Percentiles rank a stretch among this genome's conserved stretches.
Conservation (phyloP, 495 filamentous ascomycete genomes). For the Aspergillus carlsbadensis region DNA sequence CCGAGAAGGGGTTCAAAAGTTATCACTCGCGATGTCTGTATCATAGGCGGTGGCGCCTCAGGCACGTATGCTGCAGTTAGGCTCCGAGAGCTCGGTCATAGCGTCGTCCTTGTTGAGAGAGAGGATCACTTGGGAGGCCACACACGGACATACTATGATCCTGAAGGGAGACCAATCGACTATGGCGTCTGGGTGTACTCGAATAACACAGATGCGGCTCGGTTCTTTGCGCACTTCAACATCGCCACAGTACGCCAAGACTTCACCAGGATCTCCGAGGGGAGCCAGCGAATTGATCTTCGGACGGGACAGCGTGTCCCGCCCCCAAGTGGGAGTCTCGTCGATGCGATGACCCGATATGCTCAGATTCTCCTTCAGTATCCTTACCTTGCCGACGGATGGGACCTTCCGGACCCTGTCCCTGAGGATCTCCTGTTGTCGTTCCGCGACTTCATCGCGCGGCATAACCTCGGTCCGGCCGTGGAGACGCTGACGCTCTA, state of each 20-base stretch:
- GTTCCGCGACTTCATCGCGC: constrained; percentile 43
- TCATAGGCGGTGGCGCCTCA: constrained; percentile 48
- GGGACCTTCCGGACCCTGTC: constrained; percentile 42
- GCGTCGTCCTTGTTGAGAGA: constrained; percentile 45
- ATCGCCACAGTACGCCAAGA: constrained; percentile 20
- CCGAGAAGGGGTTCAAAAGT: neutral
- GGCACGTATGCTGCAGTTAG: constrained; percentile 47
- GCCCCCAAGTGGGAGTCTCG: constrained; percentile 4
- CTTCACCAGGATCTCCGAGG: constrained; percentile 19
- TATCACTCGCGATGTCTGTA: constrained; percentile 35
- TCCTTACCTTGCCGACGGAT: constrained; percentile 39
- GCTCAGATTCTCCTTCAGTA: constrained; percentile 32
- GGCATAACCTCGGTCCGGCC: constrained; percentile 30
- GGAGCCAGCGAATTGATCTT: constrained; percentile 28
- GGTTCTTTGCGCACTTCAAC: constrained; percentile 32
- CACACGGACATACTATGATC: constrained; percentile 42
- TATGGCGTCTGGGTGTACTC: constrained; percentile 39
- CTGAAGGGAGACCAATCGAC: constrained; percentile 35
- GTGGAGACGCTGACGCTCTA: constrained; percentile 12
- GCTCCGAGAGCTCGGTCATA: constrained; percentile 37
- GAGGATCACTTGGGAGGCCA: constrained; percentile 41
- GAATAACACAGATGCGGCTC: constrained; percentile 29
- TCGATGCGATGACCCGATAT: constrained; percentile 17
- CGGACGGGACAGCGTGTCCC: constrained; percentile 28
- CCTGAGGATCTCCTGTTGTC: constrained; percentile 49